phyloP scores from a whole-genome alignment of 805 yeast genomes.

The Candida schatavii region DNA sequence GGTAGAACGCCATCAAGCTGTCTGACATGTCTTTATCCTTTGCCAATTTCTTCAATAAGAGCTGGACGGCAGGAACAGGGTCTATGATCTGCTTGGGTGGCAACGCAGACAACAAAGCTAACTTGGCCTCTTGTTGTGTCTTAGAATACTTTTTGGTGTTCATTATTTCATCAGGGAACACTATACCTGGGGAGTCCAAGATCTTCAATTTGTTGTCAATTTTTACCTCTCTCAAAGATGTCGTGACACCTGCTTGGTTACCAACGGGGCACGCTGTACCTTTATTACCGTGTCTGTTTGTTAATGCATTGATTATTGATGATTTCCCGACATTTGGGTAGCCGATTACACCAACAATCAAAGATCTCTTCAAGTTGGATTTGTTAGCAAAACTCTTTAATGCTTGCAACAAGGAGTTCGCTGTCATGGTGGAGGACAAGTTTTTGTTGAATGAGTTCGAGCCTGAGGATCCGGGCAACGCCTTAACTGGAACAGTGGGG shows the following conservation, averaged over 20 bases:
- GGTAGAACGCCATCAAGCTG: conserved; percentile 68
- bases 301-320: conserved; percentile 85
- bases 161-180: conserved; percentile 69
- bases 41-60: conserved; percentile 72
- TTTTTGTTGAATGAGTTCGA: conserved; percentile 69
- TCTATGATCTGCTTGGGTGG: conserved; percentile 85
- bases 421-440: conserved; percentile 67
- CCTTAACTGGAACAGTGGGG: conserved; percentile 89
- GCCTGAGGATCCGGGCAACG: conserved; percentile 71
- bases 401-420: conserved; percentile 71
- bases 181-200: conserved; percentile 96
- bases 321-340: conserved; percentile 98
- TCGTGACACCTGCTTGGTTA: conserved; percentile 96
- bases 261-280: conserved; percentile 84
- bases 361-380: conserved; percentile 82
- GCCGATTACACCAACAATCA: conserved; percentile 93
- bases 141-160: conserved; percentile 44
- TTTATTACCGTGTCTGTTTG: conserved; percentile 74
- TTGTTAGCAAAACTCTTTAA: conserved; percentile 83
- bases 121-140: conserved; percentile 78
- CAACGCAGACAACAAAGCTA: conserved; percentile 82
- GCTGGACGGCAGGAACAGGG: conserved; percentile 76
- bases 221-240: conserved; percentile 86
- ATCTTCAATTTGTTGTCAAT: conserved; percentile 85
- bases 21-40: conserved; percentile 76